These are phyloP conservation scores for Leccinum subgranulosum DNA, from an alignment of 768 basidiomycete species.

Conservation along the genomic window DNA sequence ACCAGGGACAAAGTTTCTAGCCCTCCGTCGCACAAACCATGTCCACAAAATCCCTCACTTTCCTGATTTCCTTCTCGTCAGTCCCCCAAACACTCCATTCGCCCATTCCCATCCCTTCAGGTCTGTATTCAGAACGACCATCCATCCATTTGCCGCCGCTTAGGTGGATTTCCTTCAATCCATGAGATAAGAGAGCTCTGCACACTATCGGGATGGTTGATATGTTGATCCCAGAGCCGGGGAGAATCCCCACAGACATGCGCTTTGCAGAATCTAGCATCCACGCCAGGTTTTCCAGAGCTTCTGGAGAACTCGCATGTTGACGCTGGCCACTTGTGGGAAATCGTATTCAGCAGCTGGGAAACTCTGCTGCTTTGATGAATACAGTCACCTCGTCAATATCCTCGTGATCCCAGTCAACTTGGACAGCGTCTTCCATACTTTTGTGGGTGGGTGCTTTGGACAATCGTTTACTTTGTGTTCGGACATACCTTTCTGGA, in stretches of 20 bases:
- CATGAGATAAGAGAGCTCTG: constrained; percentile 48
- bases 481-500: constrained; percentile 44
- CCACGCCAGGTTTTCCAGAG: constrained; percentile 39
- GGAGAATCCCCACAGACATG: constrained; percentile 44
- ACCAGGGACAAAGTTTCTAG: too few species aligned
- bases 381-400: constrained; percentile 61
- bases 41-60: constrained; percentile 50
- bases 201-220: constrained; percentile 51
- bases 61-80: constrained; percentile 45
- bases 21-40: background rate
- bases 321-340: constrained; percentile 50
- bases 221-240: constrained; percentile 73
- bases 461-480: background rate
- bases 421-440: constrained; percentile 42
- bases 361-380: background rate
- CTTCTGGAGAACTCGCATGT: constrained; percentile 36
- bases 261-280: constrained; percentile 32
- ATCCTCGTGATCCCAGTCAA: constrained; percentile 72
- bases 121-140: constrained; percentile 49
- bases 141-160: constrained; percentile 68
- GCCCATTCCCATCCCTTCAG: constrained; percentile 67
- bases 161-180: constrained; percentile 67
- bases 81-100: constrained; percentile 76
- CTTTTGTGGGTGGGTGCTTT: constrained; percentile 12
- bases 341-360: background rate